Percentiles rank a stretch among this genome's conserved stretches.
phyloP scores from a whole-genome alignment of 352 stramenopile genomes.

The Pythium scleroteichum region DNA sequence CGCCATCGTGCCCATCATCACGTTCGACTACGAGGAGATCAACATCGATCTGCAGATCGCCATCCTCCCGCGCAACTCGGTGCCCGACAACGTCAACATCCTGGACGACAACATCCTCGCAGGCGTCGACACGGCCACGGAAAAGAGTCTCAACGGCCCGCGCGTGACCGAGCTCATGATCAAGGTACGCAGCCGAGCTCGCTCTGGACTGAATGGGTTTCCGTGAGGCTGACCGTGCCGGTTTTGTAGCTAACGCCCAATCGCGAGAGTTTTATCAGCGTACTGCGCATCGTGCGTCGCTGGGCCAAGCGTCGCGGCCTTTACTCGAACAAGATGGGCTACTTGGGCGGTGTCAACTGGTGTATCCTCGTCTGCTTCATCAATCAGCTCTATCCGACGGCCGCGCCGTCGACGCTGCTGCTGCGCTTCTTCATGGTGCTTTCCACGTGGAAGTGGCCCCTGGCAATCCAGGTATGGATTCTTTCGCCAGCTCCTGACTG shows the following conservation, averaged over 20 bases:
- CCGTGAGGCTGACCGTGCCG: constrained; percentile 3
- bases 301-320: constrained; percentile 93
- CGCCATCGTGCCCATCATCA: constrained; percentile 96
- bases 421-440: constrained; percentile 92
- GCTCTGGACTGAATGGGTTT: no score
- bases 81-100: constrained; percentile 91
- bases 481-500: neutral
- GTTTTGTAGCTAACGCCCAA: constrained; percentile 72
- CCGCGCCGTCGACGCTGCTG: constrained; percentile 80
- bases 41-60: constrained; percentile 99
- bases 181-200: no score
- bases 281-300: constrained; percentile 84
- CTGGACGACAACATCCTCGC: constrained; percentile 89
- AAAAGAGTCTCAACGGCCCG: constrained; percentile 90
- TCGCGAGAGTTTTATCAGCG: constrained; percentile 84
- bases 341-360: constrained; percentile 98
- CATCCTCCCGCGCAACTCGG: constrained; percentile 89
- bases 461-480: constrained; percentile 79
- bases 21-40: constrained; percentile 98
- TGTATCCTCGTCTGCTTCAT: constrained; percentile 98
- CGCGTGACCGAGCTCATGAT: constrained; percentile 92
- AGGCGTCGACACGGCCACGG: constrained; percentile 82
- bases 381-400: constrained; percentile 89
- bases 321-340: constrained; percentile 99
- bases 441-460: constrained; percentile 89